Base-by-base conservation (phyloP, 2,329 filamentous ascomycete species). In the Ceratocystis destructans region DNA sequence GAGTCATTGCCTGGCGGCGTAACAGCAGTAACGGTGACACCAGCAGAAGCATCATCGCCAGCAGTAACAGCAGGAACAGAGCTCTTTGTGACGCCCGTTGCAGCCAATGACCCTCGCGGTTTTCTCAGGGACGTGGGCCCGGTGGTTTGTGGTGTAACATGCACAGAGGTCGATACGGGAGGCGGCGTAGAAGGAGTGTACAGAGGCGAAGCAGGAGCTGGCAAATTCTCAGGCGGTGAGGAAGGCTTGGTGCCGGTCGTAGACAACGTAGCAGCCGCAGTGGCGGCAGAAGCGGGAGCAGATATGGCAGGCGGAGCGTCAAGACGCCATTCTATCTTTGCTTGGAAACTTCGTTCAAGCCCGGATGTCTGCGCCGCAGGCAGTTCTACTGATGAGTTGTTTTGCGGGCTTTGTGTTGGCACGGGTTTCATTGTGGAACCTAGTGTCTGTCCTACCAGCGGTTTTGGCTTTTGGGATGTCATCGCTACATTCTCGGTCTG, bases 281-380 rank as follows among this genome's bases (percentile, higher is more conserved):
- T 33, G 22, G 22, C 45, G 28, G 53, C 20, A 45, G 48, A n/a
- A 33, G 10, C 37, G 37, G 37, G 37, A 15, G 37, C 10, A 41
- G 37, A 41, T 41, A 41, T 41, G 37, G 37, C 33, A 10, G 53
- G 22, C 15, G 50, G 15, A 20, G 61, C 75, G 71, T 78, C 80
- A 68, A 75, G 74, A 69, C 73, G 76, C 76, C 76, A 81, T 69
- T 79, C 78, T 72, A 84, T 73, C 72, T 83, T 84, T 2, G 81
- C 80, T 70, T 78, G 76, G 70, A 82, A 79, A 69, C 79, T 83
- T 53, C 81, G 75, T 69, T 78, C 77, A 64, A 68, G 71, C 64
- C 71, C 72, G 41, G 61, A 67, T 15, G 50, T 41, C 45, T 64
- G 33, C 22, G 59, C 17, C 12, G 25, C 22, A 31, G 59, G 44